These are phyloP conservation scores for Phellopilus nigrolimitatus DNA, from an alignment of 1,284 basidiomycete genomes.

Conservation along the genomic window DNA sequence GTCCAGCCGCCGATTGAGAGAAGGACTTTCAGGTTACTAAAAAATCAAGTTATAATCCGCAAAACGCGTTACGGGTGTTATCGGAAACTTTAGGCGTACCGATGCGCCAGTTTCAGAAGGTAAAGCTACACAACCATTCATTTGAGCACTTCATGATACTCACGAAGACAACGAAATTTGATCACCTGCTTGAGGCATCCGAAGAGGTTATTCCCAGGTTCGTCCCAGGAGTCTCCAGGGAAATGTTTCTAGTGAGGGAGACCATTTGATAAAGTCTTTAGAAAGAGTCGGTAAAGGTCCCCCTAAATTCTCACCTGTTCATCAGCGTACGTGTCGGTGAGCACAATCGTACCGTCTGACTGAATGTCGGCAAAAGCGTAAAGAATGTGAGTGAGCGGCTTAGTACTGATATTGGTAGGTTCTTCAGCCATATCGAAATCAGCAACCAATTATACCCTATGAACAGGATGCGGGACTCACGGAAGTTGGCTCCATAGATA, in stretches of 20 bases:
- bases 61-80: no score
- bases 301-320: slow-evolving; percentile 51
- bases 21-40: slow-evolving; percentile 69
- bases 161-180: not conserved
- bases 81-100: slow-evolving; percentile 30
- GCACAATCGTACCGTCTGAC: slow-evolving; percentile 55
- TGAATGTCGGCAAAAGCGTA: slow-evolving; percentile 85
- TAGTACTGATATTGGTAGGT: slow-evolving; percentile 53
- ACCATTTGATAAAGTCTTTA: slow-evolving; percentile 1
- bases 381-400: slow-evolving; percentile 69
- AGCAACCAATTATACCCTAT: slow-evolving; percentile 9
- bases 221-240: slow-evolving; percentile 54
- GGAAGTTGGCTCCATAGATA: slow-evolving; percentile 79
- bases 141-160: not conserved
- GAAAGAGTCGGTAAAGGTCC: not conserved
- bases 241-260: slow-evolving; percentile 53
- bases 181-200: slow-evolving; percentile 82
- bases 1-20: slow-evolving; percentile 78
- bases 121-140: slow-evolving; percentile 33
- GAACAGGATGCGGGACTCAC: slow-evolving; percentile 34
- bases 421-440: slow-evolving; percentile 34
- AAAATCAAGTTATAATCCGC: not conserved
- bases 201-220: slow-evolving; percentile 73
- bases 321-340: slow-evolving; percentile 83
- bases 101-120: slow-evolving; percentile 69